These are phyloP conservation scores for Eragrostis curvula DNA, from an alignment of 176 grass and related monocot genomes.

Conservation along the genomic window DNA sequence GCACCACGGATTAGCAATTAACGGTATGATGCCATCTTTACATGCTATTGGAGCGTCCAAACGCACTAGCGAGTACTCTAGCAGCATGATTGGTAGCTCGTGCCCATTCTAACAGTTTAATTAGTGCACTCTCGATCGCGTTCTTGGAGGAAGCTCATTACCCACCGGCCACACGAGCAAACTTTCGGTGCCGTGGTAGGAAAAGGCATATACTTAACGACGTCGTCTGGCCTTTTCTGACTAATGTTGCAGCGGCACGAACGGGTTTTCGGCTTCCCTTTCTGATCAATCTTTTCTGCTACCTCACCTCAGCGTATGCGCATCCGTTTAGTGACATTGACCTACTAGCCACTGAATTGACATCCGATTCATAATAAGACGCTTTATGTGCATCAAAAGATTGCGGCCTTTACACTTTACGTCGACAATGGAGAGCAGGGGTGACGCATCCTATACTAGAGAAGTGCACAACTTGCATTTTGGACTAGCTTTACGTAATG, in stretches of 20 bases:
- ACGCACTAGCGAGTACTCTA: not conserved
- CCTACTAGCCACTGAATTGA: not conserved
- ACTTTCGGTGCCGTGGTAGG: not conserved
- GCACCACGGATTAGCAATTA: not conserved
- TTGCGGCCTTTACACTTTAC: not conserved
- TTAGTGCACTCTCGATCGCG: no score
- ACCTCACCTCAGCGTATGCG: not conserved
- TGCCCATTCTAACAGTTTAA: no score
- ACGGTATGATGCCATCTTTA: not conserved
- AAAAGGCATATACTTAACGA: no score
- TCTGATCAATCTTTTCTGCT: not conserved
- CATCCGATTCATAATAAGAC: not conserved
- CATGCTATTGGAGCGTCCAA: not conserved
- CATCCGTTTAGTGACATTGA: not conserved
- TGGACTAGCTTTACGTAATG: not conserved
- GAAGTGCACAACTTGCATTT: not conserved
- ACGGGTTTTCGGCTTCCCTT: not conserved
- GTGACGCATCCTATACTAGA: not conserved
- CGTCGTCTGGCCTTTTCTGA: no score
- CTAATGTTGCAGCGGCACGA: no score
- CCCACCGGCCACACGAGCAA: not conserved
- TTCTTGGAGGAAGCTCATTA: not conserved
- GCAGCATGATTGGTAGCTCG: no score
- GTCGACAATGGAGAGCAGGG: not conserved
- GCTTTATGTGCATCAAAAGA: not conserved